phyloP scores from a whole-genome alignment of 176 grass and related monocot genomes.

The Urochloa ruziziensis region DNA sequence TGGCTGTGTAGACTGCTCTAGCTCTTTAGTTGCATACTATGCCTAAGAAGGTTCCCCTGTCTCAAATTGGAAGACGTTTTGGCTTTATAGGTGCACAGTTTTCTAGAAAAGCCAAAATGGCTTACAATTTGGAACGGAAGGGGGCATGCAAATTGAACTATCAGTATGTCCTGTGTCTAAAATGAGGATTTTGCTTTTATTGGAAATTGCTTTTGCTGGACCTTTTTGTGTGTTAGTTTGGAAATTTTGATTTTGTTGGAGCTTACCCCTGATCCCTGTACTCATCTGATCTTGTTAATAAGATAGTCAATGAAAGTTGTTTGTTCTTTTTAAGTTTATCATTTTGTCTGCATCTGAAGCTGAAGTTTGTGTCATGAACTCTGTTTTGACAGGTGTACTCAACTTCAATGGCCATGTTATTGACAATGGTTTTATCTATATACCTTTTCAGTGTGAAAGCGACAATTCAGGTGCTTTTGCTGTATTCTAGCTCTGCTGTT shows the following conservation, averaged over 20 bases:
- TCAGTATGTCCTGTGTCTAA: not conserved
- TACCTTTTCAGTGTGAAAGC: conserved; percentile 85
- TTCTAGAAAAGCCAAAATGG: too few species aligned
- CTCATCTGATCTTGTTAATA: conserved; percentile 6
- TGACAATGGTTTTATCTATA: conserved; percentile 88
- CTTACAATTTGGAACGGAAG: not conserved
- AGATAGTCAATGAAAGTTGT: not conserved
- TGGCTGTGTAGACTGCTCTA: not conserved
- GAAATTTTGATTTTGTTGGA: not conserved
- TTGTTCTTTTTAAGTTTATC: not conserved
- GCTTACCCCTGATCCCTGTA: not conserved
- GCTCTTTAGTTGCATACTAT: conserved; percentile 8
- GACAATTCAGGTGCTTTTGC: conserved; percentile 74
- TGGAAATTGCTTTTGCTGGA: not conserved
- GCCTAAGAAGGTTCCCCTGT: not conserved
- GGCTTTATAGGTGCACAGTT: too few species aligned
- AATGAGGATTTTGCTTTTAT: not conserved
- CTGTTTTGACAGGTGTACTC: conserved; percentile 76
- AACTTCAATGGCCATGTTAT: conserved; percentile 98
- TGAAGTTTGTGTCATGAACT: conserved; percentile 23
- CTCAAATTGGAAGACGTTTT: too few species aligned
- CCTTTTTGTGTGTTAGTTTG: not conserved
- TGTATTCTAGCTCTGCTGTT: not conserved
- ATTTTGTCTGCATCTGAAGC: not conserved
- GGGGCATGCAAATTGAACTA: conserved; percentile 6